Evolutionary conservation across 176 grass and related monocot species (phyloP).

Genomic region (Zizania latifolia): DNA sequence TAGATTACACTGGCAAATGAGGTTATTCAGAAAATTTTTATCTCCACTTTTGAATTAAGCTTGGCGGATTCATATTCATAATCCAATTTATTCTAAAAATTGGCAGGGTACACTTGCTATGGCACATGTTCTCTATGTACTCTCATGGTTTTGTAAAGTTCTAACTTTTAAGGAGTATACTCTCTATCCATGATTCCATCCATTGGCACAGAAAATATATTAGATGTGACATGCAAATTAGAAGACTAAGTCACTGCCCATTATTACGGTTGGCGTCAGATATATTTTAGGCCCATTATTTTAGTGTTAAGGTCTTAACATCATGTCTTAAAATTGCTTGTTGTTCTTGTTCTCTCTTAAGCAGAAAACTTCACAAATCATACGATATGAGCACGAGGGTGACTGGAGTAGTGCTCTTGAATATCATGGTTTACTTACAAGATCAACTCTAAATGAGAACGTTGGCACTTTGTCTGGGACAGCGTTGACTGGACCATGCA

Average conservation of each 20-base stretch:
- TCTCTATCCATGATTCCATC: background rate
- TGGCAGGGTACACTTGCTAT: background rate
- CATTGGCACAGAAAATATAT: background rate
- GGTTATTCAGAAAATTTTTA: conserved; percentile 31
- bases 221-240: background rate
- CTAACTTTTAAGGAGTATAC: background rate
- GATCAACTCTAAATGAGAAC: conserved; percentile 44
- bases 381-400: conserved; percentile 86
- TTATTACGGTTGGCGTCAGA: background rate
- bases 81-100: background rate
- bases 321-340: conserved; percentile 3
- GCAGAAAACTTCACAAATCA: conserved; percentile 73
- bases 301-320: background rate
- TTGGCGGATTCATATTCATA: background rate
- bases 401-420: conserved; percentile 82
- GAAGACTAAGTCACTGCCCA: background rate
- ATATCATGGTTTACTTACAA: conserved; percentile 81
- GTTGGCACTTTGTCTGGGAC: conserved; percentile 26
- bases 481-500: conserved; percentile 24
- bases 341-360: conserved; percentile 30
- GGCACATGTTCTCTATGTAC: background rate
- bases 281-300: background rate
- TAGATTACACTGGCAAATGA: conserved; percentile 73
- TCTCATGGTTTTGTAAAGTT: background rate
- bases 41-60: background rate